Conservation (phyloP, 306 rosid species). For the Quercus cerris region DNA sequence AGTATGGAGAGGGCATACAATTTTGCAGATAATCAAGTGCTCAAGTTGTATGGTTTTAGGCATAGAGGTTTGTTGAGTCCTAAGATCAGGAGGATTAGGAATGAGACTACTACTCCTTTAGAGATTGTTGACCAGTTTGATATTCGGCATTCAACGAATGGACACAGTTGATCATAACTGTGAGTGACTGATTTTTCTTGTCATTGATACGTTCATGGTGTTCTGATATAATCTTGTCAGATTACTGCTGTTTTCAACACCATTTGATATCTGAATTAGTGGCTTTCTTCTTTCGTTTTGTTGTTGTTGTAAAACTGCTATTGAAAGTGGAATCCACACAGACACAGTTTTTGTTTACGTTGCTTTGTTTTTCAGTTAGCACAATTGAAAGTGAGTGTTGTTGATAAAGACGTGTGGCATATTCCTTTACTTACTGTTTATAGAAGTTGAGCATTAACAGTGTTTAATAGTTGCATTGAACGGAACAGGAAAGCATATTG, state of each 20-base stretch:
- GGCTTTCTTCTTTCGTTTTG: background rate
- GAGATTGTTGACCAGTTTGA: constrained; percentile 71
- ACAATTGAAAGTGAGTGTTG: background rate
- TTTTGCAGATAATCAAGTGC: constrained; percentile 96
- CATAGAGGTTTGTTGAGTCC: constrained; percentile 94
- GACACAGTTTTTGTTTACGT: background rate
- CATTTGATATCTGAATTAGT: background rate
- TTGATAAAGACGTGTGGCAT: background rate
- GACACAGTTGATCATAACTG: constrained; percentile 41
- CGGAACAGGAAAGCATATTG: too few relatives aligned
- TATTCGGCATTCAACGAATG: constrained; percentile 56
- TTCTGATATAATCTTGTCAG: background rate
- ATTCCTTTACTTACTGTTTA: background rate
- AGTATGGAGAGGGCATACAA: constrained; percentile 99
- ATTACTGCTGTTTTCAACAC: background rate
- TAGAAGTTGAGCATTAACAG: background rate
- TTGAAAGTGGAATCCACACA: background rate
- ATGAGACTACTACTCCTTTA: constrained; percentile 79
- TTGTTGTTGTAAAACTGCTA: background rate
- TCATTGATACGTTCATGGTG: background rate
- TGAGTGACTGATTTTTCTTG: constrained; percentile 8
- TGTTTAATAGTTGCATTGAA: background rate
- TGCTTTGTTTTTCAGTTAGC: background rate
- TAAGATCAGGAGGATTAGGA: constrained; percentile 87
- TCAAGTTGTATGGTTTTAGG: constrained; percentile 79